Evolutionary conservation across 257 asterid genomes (phyloP).

Genomic region (Nicotiana otophora): DNA sequence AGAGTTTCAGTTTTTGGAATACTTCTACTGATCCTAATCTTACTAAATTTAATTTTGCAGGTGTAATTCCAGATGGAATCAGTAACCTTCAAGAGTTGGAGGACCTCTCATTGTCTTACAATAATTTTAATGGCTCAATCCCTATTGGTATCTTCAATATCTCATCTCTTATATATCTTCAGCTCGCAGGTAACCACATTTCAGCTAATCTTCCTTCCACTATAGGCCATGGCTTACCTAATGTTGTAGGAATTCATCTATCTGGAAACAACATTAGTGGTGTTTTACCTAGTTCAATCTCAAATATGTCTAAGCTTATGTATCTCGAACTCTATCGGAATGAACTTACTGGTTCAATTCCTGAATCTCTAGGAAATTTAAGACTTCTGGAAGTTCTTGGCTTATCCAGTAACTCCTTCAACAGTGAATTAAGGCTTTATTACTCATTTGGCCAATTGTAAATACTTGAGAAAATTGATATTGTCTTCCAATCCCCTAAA

Average conservation of each 20-base stretch:
- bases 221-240: conserved; percentile 7
- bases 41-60: not conserved
- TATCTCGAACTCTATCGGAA: not conserved
- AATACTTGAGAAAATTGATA: not conserved
- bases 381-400: not conserved
- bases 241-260: conserved; percentile 2
- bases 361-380: conserved; percentile 11
- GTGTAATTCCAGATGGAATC: conserved; percentile 24
- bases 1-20: not conserved
- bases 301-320: conserved; percentile 7
- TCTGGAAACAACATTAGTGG: conserved; percentile 3
- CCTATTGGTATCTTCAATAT: conserved; percentile 18
- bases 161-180: conserved; percentile 14
- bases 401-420: not conserved
- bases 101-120: conserved; percentile 10
- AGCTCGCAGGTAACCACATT: conserved; percentile 20
- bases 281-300: conserved; percentile 16
- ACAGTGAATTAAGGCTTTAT: conserved; percentile 17
- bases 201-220: conserved; percentile 19
- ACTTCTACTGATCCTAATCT: not conserved
- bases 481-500: not conserved
- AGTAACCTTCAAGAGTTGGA: conserved; percentile 13
- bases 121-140: conserved; percentile 16
- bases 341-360: conserved; percentile 11
- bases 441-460: conserved; percentile 24